A percentile compares a stretch with the other conserved stretches of the same genome.
Conservation (phyloP, 805 yeast species). For the Lachancea quebecensis region DNA sequence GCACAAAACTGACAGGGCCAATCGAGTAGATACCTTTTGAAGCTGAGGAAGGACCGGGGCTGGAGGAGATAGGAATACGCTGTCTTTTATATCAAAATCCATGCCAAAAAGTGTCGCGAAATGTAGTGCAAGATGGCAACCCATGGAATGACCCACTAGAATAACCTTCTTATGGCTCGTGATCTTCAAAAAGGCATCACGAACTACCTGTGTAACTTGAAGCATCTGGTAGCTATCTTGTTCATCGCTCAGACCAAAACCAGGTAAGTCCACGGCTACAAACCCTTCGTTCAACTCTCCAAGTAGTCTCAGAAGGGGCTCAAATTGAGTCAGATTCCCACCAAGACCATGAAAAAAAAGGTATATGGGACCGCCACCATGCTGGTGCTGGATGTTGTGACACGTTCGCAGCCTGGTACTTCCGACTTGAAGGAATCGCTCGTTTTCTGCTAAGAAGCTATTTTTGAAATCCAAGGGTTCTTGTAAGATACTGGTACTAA, state of each 20-base stretch:
- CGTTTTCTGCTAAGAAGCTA: conserved; percentile 17
- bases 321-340: conserved; percentile 83
- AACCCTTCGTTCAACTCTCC: conserved; percentile 58
- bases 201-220: conserved; percentile 6
- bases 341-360: conserved; percentile 80
- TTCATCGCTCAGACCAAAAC: conserved; percentile 57
- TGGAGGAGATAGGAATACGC: conserved; percentile 48
- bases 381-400: conserved; percentile 15
- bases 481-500: conserved; percentile 9
- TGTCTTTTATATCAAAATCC: conserved; percentile 11
- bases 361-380: conserved; percentile 35
- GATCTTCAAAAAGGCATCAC: conserved; percentile 9
- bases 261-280: conserved; percentile 76
- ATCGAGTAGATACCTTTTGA: neutral
- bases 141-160: conserved; percentile 70
- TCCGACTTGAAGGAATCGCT: conserved; percentile 7
- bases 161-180: conserved; percentile 19
- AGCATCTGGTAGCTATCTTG: conserved; percentile 18
- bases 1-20: conserved; percentile 10
- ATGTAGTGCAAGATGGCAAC: conserved; percentile 49
- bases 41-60: conserved; percentile 19
- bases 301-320: conserved; percentile 51
- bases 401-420: conserved; percentile 17
- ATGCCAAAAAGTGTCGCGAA: conserved; percentile 32
- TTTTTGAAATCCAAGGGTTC: conserved; percentile 20